Evolutionary conservation across 2,329 filamentous ascomycete species (phyloP).

Genomic region (Hypoxylon rubiginosum): DNA sequence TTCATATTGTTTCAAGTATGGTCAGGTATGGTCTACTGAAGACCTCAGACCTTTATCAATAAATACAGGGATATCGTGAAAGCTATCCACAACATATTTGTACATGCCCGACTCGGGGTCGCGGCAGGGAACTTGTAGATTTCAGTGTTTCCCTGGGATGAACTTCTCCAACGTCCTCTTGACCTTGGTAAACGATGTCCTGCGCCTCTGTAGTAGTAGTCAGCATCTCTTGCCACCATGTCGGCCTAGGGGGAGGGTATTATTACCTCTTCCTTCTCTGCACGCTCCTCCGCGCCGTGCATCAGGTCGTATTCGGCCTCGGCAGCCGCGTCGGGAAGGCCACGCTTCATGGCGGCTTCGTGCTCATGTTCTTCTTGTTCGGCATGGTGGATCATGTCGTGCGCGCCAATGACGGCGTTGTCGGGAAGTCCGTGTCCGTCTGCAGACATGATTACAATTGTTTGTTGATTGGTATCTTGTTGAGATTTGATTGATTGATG

Average conservation of each 20-base stretch:
- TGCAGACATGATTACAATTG: slow-evolving; percentile 46
- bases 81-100: slow-evolving; percentile 18
- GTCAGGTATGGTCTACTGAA: background rate
- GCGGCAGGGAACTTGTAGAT: background rate
- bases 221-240: background rate
- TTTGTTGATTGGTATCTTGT: slow-evolving; percentile 16
- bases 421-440: slow-evolving; percentile 49
- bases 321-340: slow-evolving; percentile 46
- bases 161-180: slow-evolving; percentile 47
- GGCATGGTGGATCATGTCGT: slow-evolving; percentile 52
- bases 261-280: slow-evolving; percentile 42
- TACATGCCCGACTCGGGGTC: slow-evolving; percentile 11
- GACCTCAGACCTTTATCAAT: background rate
- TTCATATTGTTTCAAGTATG: background rate
- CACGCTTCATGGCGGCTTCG: slow-evolving; percentile 48
- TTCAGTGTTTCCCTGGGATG: slow-evolving; percentile 47
- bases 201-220: slow-evolving; percentile 30
- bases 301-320: slow-evolving; percentile 50
- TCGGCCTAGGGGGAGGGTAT: background rate
- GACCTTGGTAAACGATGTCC: slow-evolving; percentile 36
- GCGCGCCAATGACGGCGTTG: slow-evolving; percentile 42
- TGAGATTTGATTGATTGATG: slow-evolving; percentile 12
- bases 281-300: slow-evolving; percentile 47
- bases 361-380: slow-evolving; percentile 52
- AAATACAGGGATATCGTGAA: slow-evolving; percentile 33